Evolutionary conservation across 192 early-diverging fungal genomes (phyloP).

Genomic region (Coemansia sp.): DNA sequence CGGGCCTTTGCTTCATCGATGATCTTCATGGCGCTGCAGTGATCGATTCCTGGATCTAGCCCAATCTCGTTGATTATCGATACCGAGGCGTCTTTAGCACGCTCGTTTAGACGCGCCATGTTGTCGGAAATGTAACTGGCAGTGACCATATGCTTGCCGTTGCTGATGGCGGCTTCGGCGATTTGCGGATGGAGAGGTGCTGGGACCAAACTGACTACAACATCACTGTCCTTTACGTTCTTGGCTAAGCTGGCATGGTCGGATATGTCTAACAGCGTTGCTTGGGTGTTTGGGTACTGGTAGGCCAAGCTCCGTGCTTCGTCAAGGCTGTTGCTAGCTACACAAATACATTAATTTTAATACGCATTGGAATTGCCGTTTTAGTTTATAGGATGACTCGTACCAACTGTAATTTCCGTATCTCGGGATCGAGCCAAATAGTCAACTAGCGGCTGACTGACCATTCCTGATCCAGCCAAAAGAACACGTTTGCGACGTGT

Average conservation of each 20-base stretch:
- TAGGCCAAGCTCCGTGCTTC: slow-evolving; percentile 72
- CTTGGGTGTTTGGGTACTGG: slow-evolving; percentile 60
- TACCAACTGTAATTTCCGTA: slow-evolving; percentile 52
- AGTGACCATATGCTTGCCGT: slow-evolving; percentile 92
- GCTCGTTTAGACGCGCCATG: slow-evolving; percentile 75
- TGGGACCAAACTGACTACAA: slow-evolving; percentile 89
- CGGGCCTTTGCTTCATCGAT: slow-evolving; percentile 80
- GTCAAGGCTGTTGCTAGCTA: slow-evolving; percentile 76
- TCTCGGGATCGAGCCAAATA: slow-evolving; percentile 65
- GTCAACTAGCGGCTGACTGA: slow-evolving; percentile 87
- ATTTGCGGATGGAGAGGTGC: slow-evolving; percentile 65
- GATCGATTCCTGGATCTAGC: slow-evolving; percentile 97
- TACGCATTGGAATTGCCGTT: not conserved
- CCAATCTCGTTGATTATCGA: slow-evolving; percentile 97
- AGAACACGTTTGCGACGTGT: slow-evolving; percentile 60
- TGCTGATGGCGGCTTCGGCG: slow-evolving; percentile 66
- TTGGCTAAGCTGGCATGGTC: slow-evolving; percentile 58
- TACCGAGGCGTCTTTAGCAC: slow-evolving; percentile 76
- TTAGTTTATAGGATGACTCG: not conserved
- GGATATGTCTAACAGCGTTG: slow-evolving; percentile 69
- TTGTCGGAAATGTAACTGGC: slow-evolving; percentile 93
- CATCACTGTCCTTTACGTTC: slow-evolving; percentile 71
- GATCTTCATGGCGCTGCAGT: slow-evolving; percentile 93
- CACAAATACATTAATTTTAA: slow-evolving; percentile 3
- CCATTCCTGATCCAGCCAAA: slow-evolving; percentile 86